Base-by-base conservation (phyloP, 148 eudicot species). In the Selenicereus undatus region DNA sequence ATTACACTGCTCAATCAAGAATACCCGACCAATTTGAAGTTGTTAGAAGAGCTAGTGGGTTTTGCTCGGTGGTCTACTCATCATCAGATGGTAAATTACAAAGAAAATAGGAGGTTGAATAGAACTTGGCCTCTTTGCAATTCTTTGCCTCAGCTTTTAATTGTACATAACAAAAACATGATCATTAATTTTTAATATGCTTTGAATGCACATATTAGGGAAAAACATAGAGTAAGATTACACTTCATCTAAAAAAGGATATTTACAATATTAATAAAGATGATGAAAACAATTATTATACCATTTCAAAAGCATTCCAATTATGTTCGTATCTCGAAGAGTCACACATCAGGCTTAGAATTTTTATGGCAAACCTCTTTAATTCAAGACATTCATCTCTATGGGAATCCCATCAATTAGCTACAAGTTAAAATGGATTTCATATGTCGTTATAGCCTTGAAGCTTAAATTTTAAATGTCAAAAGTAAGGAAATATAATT, bases 141-240 rank as follows among this genome's bases (percentile, higher is more conserved):
- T n/a, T n/a, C n/a, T n/a, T n/a, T n/a, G n/a, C n/a, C n/a, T n/a
- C n/a, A n/a, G n/a, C n/a, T n/a, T n/a, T n/a, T n/a, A n/a, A n/a
- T n/a, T n/a, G n/a, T n/a, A n/a, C n/a, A n/a, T n/a, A n/a, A n/a
- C n/a, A n/a, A n/a, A n/a, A n/a, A n/a, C n/a, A n/a, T n/a, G n/a
- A n/a, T n/a, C n/a, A n/a, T n/a, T n/a, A n/a, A n/a, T 52, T 30
- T 26, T 78, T 78, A 26, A 60, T 71, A 14, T 52, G 71, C 65
- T 80, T 80, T 52, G 82, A 72, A 56, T 73, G 82, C 36, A 73
- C 77, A 58, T 73, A 48, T 48, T n/a, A n/a, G n/a, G n/a, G 12
- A 13, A 13, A 8, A 8, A 11, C 5, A 72, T 9, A 35, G 8
- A 0, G 8, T 20, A 77, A 77, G 51, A 48, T 48, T 48, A n/a